Evolutionary conservation across 2,329 filamentous ascomycete genomes (phyloP), one percentile per base, ranked within the genome.

Genomic region (Colletotrichum siamense): DNA sequence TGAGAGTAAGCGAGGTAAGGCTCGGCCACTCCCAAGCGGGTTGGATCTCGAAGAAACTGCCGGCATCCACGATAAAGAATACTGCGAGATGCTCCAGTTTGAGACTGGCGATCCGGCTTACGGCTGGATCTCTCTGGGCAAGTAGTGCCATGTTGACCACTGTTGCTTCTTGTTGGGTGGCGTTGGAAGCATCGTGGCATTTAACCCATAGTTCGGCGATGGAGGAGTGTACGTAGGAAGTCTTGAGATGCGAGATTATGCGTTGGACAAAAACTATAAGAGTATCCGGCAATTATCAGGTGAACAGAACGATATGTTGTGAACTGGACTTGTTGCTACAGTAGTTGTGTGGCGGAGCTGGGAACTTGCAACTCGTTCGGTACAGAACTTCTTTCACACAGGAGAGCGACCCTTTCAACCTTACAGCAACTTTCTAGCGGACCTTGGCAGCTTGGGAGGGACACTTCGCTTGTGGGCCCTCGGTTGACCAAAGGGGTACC

Each of bases 1-100:
- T 84, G 24, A 84, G 79, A 69, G 77, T 79, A 68, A 84, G 79
- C 78, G 82, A 82, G 55, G 77, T 81, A 26, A 84, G 78, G 67
- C 80, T 82, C 18, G 79, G 79, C 82, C 82, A 84, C 73, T 78
- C 67, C 79, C 78, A 81, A 65, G 73, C 77, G 36, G 74, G 75
- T 69, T 81, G 63, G 34, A 71, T 75, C 26, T 77, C 68, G 77
- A 84, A 82, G 78, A 84, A 84, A 73, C 81, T 55, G 67, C 78
- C 77, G 52, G 82, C 81, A 77, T 81, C 80, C 65, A 76, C 77
- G 10, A 82, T 78, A 57, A 80, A 82, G 16, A 78, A 82, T 74
- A 79, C 80, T 73, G 79, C 76, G 49, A 82, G 79, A 69, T 80
- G 76, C 72, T 80, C 79, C 74, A 83, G 79, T 55, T 74, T 69